These are phyloP conservation scores for Sinapis alba DNA, from an alignment of 441 rosid genomes.

Conservation along the genomic window DNA sequence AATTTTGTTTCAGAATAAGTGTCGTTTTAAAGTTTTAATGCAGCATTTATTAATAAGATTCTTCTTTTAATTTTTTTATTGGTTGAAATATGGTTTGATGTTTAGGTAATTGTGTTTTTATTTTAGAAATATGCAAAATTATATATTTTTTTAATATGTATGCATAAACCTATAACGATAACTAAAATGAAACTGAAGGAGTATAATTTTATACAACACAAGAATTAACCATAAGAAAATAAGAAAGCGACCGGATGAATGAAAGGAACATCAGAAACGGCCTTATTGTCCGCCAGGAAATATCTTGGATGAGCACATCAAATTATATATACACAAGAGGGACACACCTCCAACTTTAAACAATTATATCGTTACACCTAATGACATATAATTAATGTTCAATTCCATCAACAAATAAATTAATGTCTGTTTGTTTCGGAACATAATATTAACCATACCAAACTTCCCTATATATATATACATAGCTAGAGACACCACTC, in stretches of 20 bases:
- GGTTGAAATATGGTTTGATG: too few relatives aligned
- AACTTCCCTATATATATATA: constrained; percentile 24
- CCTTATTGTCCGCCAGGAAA: constrained; percentile 34
- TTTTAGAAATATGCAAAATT: too few relatives aligned
- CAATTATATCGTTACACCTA: constrained; percentile 21
- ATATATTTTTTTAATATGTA: too few relatives aligned
- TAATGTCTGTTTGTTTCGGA: constrained; percentile 33
- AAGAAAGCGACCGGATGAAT: constrained; percentile 13
- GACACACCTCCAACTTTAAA: constrained; percentile 36
- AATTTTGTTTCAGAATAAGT: too few relatives aligned
- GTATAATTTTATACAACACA: neutral
- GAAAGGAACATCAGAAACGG: constrained; percentile 19
- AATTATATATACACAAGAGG: constrained; percentile 6
- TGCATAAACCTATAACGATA: too few relatives aligned
- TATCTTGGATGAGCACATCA: constrained; percentile 32
- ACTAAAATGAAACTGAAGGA: too few relatives aligned
- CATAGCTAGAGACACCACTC: constrained; percentile 20
- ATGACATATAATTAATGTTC: constrained; percentile 1
- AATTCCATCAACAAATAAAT: constrained; percentile 9
- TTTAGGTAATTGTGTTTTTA: too few relatives aligned
- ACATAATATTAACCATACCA: constrained; percentile 7
- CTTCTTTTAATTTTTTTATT: too few relatives aligned
- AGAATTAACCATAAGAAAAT: neutral
- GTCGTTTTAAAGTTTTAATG: too few relatives aligned
- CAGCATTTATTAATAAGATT: too few relatives aligned